phyloP scores from a whole-genome alignment of 2,329 filamentous ascomycete genomes.

The Alternaria alternata region DNA sequence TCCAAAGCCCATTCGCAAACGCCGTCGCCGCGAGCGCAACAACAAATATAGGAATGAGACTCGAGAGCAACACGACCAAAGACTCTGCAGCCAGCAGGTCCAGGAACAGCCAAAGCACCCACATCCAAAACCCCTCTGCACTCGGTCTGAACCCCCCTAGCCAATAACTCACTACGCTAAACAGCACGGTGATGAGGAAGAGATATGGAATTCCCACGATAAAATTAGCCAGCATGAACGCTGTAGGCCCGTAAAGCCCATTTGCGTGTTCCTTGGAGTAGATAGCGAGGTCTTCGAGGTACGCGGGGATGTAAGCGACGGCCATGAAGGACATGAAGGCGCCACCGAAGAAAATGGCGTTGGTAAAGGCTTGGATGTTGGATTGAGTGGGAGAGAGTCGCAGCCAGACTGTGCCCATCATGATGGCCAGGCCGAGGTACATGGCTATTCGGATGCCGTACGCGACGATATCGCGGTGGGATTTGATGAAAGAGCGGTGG shows the following conservation, averaged over 20 bases:
- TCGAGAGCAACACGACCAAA: conserved; percentile 78
- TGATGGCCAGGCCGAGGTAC: conserved; percentile 80
- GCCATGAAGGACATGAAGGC: conserved; percentile 64
- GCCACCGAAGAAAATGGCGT: conserved; percentile 71
- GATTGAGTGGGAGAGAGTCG: conserved; percentile 72
- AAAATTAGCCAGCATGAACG: conserved; percentile 81
- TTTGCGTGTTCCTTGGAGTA: conserved; percentile 83
- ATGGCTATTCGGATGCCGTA: conserved; percentile 85
- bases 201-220: conserved; percentile 82
- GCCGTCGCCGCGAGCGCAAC: conserved; percentile 80
- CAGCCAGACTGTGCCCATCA: conserved; percentile 90
- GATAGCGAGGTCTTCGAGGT: conserved; percentile 77
- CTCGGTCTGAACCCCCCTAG: conserved; percentile 76
- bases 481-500: conserved; percentile 83
- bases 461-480: conserved; percentile 81
- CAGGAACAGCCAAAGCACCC: conserved; percentile 85
- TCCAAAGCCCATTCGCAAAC: conserved; percentile 90
- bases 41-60: conserved; percentile 80
- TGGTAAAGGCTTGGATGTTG: conserved; percentile 82
- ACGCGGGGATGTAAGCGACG: conserved; percentile 83
- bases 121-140: conserved; percentile 74
- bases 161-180: conserved; percentile 81
- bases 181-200: conserved; percentile 78
- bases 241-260: conserved; percentile 77
- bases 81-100: conserved; percentile 84